phyloP scores from a whole-genome alignment of 495 filamentous ascomycete species.

The Cercophora sp. region DNA sequence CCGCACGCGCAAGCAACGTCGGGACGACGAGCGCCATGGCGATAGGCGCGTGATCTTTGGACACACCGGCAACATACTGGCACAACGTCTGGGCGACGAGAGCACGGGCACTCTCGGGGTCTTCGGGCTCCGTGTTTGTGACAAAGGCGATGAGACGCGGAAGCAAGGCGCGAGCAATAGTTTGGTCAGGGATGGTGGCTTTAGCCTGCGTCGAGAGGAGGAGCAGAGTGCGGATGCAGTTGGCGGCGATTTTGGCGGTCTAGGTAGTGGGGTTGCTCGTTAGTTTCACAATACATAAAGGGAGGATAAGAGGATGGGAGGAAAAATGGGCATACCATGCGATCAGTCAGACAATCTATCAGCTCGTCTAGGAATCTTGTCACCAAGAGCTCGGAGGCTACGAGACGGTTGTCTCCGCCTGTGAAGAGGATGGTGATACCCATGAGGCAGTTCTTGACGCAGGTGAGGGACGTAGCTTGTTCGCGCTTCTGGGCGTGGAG shows the following conservation, averaged over 20 bases:
- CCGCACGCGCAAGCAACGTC: slow-evolving; percentile 69
- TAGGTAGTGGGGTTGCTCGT: slow-evolving; percentile 30
- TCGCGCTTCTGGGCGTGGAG: slow-evolving; percentile 80
- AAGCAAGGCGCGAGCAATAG: slow-evolving; percentile 67
- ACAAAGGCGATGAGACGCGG: slow-evolving; percentile 75
- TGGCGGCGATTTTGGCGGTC: slow-evolving; percentile 82
- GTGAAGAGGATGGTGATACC: slow-evolving; percentile 86
- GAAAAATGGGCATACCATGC: slow-evolving; percentile 50
- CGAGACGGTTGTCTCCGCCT: slow-evolving; percentile 65
- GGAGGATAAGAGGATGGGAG: neutral
- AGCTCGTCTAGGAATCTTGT: slow-evolving; percentile 66
- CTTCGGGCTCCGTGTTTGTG: slow-evolving; percentile 58
- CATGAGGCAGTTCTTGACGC: slow-evolving; percentile 89
- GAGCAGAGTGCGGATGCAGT: slow-evolving; percentile 79
- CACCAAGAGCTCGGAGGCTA: slow-evolving; percentile 68
- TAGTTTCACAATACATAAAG: slow-evolving; percentile 1
- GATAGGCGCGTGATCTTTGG: slow-evolving; percentile 47
- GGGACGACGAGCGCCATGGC: slow-evolving; percentile 74
- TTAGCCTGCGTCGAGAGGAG: slow-evolving; percentile 39
- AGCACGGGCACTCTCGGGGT: slow-evolving; percentile 67
- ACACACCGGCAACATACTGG: slow-evolving; percentile 56
- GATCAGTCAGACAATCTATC: slow-evolving; percentile 78
- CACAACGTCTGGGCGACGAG: slow-evolving; percentile 70
- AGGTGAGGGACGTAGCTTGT: slow-evolving; percentile 70
- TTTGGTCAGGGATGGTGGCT: slow-evolving; percentile 62